Base-by-base conservation (phyloP, 2,329 filamentous ascomycete genomes). In the Pyricularia sp. region DNA sequence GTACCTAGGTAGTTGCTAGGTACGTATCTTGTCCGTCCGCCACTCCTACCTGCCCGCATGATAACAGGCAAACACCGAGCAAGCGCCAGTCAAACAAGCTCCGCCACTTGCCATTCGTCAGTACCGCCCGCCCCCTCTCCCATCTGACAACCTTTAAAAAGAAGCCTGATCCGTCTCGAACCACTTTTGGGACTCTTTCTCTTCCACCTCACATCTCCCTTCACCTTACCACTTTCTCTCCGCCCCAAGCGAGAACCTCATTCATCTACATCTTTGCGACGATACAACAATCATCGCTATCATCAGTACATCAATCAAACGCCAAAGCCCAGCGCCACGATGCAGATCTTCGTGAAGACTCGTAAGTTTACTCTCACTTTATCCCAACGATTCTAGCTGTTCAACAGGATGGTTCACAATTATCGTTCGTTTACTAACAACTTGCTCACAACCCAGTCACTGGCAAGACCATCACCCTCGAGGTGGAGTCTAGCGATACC, bases 341-440 rank as follows among this genome's bases (percentile, higher is more conserved):
- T 96, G 93, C 93, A 96, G 85, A 96, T 97, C 84, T 97, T 96
- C 79, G 93, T 96, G 74, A 96, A 96, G 88, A 96, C 92, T 72
- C 85, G 88, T 91, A 82, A 84, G 88, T 88, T 72, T 68, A 4
- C 12, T 69, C 71, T 73, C 71, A 69, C 64, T 66, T 69, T 68
- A 64, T 69, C 69, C 69, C 35, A 26, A 24, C 26, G 10, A 16
- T 28, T 12, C 10, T 28, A 5, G 22, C 53, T 61, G 53, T 62
- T 60, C 12, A 30, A 16, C 6, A 26, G 26, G 2, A 44, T 24
- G 59, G 5, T 57, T 9, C 13, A 3, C 49, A 49, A 64, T 60
- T 60, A 83, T 74, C 83, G 82, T 73, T 81, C 66, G 49, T 12
- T 13, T 73, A 66, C 74, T 55, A 33, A 55, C 71, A 26, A 22